These are phyloP conservation scores for Solanum appendiculatum DNA, from an alignment of 257 asterid genomes.

Conservation along the genomic window DNA sequence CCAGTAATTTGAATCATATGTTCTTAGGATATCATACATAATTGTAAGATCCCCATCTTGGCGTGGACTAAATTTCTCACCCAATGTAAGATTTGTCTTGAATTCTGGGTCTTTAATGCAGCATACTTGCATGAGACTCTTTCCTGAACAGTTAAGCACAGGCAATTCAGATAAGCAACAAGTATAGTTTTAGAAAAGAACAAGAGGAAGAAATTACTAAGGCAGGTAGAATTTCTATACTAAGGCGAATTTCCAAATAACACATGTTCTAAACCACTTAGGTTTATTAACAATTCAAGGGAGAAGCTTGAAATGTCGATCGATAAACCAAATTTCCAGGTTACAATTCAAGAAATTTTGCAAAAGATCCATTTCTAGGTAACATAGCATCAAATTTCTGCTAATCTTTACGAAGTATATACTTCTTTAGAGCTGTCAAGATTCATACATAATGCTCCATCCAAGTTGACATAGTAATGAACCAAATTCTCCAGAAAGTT, in stretches of 20 bases:
- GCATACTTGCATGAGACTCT: slow-evolving; percentile 58
- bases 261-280: background rate
- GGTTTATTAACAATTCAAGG: background rate
- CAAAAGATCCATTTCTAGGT: background rate
- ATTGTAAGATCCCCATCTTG: slow-evolving; percentile 72
- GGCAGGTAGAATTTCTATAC: background rate
- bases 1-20: slow-evolving; percentile 75
- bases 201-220: background rate
- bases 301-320: background rate
- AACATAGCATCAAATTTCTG: background rate
- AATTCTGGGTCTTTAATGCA: slow-evolving; percentile 41
- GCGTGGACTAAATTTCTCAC: slow-evolving; percentile 56
- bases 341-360: background rate
- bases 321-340: background rate
- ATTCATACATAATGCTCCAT: background rate
- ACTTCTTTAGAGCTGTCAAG: background rate
- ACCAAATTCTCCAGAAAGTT: background rate
- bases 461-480: background rate
- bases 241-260: background rate
- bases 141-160: slow-evolving; percentile 35
- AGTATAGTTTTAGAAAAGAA: background rate
- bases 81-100: slow-evolving; percentile 37
- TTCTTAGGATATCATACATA: slow-evolving; percentile 61
- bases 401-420: background rate
- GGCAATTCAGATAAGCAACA: background rate